A percentile compares a stretch with the other conserved stretches of the same genome.
Evolutionary conservation across 169 alveolate genomes (phyloP).

Genomic region (Eimeria tenella): DNA sequence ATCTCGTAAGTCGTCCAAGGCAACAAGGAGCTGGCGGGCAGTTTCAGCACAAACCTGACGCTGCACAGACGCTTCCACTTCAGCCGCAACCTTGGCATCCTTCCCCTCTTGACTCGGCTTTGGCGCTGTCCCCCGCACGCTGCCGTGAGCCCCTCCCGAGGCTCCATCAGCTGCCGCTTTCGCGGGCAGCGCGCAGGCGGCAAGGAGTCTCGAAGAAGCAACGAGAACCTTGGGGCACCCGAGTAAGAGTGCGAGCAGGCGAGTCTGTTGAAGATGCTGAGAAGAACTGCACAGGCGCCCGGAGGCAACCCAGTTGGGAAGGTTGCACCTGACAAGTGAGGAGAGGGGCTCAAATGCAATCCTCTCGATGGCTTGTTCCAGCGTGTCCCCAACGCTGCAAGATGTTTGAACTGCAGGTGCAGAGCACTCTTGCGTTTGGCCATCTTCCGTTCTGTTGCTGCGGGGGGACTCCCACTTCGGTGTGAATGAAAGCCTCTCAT

Average conservation of each 20-base stretch:
- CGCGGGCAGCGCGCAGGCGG: slow-evolving; percentile 48
- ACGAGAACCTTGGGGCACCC: slow-evolving; percentile 26
- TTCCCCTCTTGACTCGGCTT: background rate
- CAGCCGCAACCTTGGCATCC: slow-evolving; percentile 28
- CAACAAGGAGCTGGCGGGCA: slow-evolving; percentile 13
- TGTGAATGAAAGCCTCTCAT: slow-evolving; percentile 18
- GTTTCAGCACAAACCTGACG: slow-evolving; percentile 14
- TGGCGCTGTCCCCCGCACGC: slow-evolving; percentile 47
- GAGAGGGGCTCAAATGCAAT: slow-evolving; percentile 17
- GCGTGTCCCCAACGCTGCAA: background rate
- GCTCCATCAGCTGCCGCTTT: background rate
- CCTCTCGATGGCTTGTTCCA: background rate
- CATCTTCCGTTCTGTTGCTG: background rate
- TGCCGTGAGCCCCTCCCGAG: background rate
- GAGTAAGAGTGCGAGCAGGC: slow-evolving; percentile 52
- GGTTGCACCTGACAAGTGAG: slow-evolving; percentile 25
- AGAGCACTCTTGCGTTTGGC: background rate
- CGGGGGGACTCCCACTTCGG: background rate
- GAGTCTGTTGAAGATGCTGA: slow-evolving; percentile 27
- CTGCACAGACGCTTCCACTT: slow-evolving; percentile 29
- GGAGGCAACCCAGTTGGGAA: background rate
- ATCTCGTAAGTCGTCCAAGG: background rate
- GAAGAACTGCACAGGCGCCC: slow-evolving; percentile 7
- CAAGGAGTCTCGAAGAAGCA: slow-evolving; percentile 36
- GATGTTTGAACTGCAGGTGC: background rate